A percentile compares a stretch with the other conserved stretches of the same genome.
These are phyloP conservation scores for Leptomonas seymouri DNA, from an alignment of 208 protist species.

Conservation along the genomic window DNA sequence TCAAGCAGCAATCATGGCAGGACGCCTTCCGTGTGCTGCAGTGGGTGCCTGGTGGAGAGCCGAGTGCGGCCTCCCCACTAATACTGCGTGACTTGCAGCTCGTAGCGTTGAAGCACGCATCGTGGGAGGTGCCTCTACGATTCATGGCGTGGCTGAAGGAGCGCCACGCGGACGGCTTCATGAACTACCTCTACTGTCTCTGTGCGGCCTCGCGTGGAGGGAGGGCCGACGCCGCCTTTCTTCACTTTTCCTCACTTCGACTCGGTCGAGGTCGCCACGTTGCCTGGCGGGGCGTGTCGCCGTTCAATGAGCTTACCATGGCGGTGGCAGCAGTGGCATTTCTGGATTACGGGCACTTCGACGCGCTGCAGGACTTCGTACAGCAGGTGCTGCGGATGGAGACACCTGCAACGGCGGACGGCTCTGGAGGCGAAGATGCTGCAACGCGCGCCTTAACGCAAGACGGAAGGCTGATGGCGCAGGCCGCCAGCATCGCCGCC, in stretches of 20 bases:
- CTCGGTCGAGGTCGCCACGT: constrained; percentile 19
- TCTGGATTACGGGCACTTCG: constrained; percentile 57
- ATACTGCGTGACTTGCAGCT: constrained; percentile 74
- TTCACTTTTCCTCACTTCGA: constrained; percentile 28
- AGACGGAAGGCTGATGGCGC: constrained; percentile 17
- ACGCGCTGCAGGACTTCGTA: constrained; percentile 34
- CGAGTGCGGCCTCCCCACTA: constrained; percentile 15
- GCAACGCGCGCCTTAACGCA: constrained; percentile 8
- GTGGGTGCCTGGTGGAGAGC: constrained; percentile 23
- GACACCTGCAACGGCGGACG: constrained; percentile 1
- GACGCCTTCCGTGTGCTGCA: constrained; percentile 68
- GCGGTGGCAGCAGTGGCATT: constrained; percentile 66
- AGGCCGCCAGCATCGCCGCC: constrained; percentile 22
- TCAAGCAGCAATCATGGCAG: constrained; percentile 70
- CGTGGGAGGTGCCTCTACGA: constrained; percentile 60
- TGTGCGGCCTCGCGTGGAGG: constrained; percentile 61
- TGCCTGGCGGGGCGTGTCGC: constrained; percentile 19
- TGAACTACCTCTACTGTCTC: constrained; percentile 83
- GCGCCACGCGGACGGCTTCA: constrained; percentile 50
- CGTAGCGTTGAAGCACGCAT: constrained; percentile 65
- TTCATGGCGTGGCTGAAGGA: constrained; percentile 30
- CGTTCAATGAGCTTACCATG: constrained; percentile 71
- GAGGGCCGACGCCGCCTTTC: constrained; percentile 27
- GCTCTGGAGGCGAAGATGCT: not conserved
- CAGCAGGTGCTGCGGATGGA: constrained; percentile 11